Base-by-base conservation (phyloP, 441 rosid species). In the Erysimum pusillum region DNA sequence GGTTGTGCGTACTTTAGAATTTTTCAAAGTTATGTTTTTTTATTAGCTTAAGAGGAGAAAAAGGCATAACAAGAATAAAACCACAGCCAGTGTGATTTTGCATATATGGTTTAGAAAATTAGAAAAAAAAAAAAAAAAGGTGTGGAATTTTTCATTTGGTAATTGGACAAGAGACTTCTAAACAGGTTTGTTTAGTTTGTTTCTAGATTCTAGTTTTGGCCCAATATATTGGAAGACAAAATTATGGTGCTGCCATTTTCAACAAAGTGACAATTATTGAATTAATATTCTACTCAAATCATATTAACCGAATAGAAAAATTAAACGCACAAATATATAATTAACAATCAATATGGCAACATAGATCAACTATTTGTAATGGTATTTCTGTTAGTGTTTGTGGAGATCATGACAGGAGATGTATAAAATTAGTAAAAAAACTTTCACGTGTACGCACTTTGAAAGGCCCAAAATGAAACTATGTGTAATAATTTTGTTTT, bases 181-280 rank as follows among this genome's bases (percentile, higher is more conserved):
- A 12, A 12, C 6, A 13, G 13, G n/a, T 42, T 12, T 10, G 2
- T 41, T 4, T 6, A 6, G 8, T 14, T 14, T n/a, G 51, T 41
- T 41, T 41, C 14, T 41, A 12, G n/a, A n/a, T 6, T 45, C 20
- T 46, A 46, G 51, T 46, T 46, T 46, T n/a, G 51, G 49, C 49
- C 20, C 51, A 46, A 46, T 46, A 14, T 46, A n/a, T 20, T 15
- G 51, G 51, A 46, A 46, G 49, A 46, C 51, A 46, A 46, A 17
- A 46, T 46, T 46, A 46, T 46, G 51, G 51, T 46, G 51, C 51
- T 20, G 51, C 51, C 51, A 46, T 46, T 46, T 46, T 15, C 9
- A 9, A 7, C 51, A 46, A 46, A 46, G 51, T 46, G 20, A 15
- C 15, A 15, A 15, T 46, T 15, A 46, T 6, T 2, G 51, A 15